Base-by-base conservation (phyloP, 768 basidiomycete genomes). In the Suillus weaverae region DNA sequence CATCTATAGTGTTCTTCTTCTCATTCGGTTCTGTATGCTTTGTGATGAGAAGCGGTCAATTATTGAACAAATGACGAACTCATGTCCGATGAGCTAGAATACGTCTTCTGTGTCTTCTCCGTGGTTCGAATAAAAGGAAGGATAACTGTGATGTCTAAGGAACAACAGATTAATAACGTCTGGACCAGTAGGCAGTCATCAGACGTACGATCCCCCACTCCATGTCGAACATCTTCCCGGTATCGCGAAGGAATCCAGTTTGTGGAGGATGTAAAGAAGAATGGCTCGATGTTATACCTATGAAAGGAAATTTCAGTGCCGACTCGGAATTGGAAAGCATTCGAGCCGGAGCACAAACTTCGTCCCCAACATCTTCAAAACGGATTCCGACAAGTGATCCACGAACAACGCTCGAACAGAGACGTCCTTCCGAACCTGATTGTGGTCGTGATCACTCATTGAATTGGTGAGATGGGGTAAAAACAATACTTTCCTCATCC, bases 201-300 rank as follows among this genome's bases (percentile, higher is more conserved):
- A 54, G 20, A 54, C 53, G 11, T 51, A 20, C 57, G 7, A 43
- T 35, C 33, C 1, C 53, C 53, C 5, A 13, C 3, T n/a, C 33
- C 33, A n/a, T 54, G 33, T 35, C 10, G 53, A 33, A 54, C 53
- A 33, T 82, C 81, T 64, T 86, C 85, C 63, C 85, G 82, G 51
- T 82, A 88, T 43, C 84, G 82, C 0, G 85, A 84, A 0, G 86
- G 86, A 48, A 87, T 88, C 85, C 84, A 86, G 66, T 84, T 85
- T 6, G 82, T 68, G 0, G 77, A 79, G 1, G 74, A 78, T 18
- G 77, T 73, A 60, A 77, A 79, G 64, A 77, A 81, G 20, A 78
- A 78, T 0, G 78, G 77, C 64, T 78, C 78, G 36, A 78, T 72
- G 46, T 74, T 71, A 64, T 72, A 81, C 41, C 79, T 79, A 43